Conservation (phyloP, 140 eudicot species). For the Stevia rebaudiana region DNA sequence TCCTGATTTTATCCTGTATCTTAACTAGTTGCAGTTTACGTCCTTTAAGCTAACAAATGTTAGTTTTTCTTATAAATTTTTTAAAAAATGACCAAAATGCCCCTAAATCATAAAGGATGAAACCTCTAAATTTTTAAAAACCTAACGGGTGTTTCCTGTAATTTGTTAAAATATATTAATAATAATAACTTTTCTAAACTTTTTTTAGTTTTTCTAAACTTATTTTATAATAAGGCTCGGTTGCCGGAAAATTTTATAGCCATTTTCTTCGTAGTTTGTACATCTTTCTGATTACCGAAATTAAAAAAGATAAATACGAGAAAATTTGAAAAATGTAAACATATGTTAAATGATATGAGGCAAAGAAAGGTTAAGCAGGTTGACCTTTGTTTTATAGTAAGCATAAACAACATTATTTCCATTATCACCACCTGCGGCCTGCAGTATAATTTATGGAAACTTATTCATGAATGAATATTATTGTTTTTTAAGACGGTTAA, state of each 20-base stretch:
- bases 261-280: slow-evolving; percentile 30
- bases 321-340: background rate
- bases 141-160: too few relatives aligned
- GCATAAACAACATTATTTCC: slow-evolving; percentile 28
- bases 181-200: too few relatives aligned
- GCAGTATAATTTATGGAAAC: background rate
- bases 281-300: slow-evolving; percentile 28
- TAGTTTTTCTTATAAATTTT: too few relatives aligned
- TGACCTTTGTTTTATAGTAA: slow-evolving; percentile 28
- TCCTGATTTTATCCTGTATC: too few relatives aligned
- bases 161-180: too few relatives aligned
- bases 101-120: too few relatives aligned
- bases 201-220: too few relatives aligned
- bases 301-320: background rate
- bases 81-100: too few relatives aligned
- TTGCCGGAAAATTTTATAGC: slow-evolving; percentile 34
- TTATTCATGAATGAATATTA: background rate
- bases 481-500: too few relatives aligned
- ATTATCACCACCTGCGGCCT: slow-evolving; percentile 30
- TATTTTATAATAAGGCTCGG: slow-evolving; percentile 33
- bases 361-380: background rate
- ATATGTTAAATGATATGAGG: background rate
- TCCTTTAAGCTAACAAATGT: too few relatives aligned
- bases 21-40: too few relatives aligned
- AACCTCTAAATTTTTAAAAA: too few relatives aligned